Evolutionary conservation across 1,284 basidiomycete genomes (phyloP), one percentile per base, ranked within the genome.

Genomic region (Moesziomyces globuligerus): DNA sequence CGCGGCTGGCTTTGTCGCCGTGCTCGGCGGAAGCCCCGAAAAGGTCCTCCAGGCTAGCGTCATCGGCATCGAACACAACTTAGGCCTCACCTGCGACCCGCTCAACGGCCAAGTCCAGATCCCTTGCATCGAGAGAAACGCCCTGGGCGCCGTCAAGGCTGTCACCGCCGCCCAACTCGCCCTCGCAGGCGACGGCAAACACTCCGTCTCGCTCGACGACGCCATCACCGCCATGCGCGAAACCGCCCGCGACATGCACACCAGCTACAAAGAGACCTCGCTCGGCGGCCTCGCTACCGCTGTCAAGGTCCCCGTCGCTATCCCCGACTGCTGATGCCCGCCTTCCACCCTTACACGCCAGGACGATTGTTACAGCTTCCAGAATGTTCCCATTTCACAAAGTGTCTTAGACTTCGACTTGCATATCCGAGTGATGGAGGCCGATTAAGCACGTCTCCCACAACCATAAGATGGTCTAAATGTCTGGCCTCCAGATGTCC

Each of bases 211-310:
- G 0, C 85, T 98, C 23, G 94, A 98, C 80, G 93, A 97, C 82
- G 94, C 94, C 0, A 97, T 98, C 55, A 91, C 93, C 80, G 95
- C 94, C 2, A 96, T 96, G 91, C 86, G 93, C 34, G 84, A 95
- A 37, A 97, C 94, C 0, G 94, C 94, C 1, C 70, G 83, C 25
- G 85, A 85, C 50, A 86, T 86, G 85, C 84, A 84, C 62, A 76
- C 72, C 10, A 82, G 83, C 68, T 85, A 74, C 60, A 80, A 80
- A 40, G 79, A 81, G 41, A 72, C 69, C 3, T 52, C 50, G n/a
- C 39, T 78, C 17, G 74, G 72, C 18, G 79, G 79, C 2, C 43
- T 81, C 17, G 78, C 79, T 10, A 76, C 72, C 0, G 73, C 73
- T 4, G 74, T 79, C 28, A 68, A 69, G 43, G 72, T 81, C 10